phyloP scores from a whole-genome alignment of 805 yeast genomes.

The Metschnikowia orientalis region DNA sequence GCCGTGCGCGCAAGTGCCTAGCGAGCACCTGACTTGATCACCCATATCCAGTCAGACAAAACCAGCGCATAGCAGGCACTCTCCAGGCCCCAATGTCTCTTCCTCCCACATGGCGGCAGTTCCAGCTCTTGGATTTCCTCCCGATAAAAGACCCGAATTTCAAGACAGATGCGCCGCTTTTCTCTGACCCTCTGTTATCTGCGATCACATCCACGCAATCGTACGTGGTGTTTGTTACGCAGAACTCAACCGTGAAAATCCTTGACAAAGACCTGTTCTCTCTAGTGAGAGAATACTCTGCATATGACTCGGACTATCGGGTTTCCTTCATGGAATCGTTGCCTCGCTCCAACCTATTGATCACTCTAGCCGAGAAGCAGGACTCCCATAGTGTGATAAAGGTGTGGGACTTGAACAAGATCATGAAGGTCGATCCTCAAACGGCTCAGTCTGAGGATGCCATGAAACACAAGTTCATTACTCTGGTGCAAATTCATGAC shows the following conservation, averaged over 20 bases:
- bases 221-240: conserved; percentile 56
- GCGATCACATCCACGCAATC: conserved; percentile 57
- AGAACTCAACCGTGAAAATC: conserved; percentile 50
- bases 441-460: conserved; percentile 8
- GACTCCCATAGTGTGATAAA: conserved; percentile 66
- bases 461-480: conserved; percentile 44
- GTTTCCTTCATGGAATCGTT: conserved; percentile 55
- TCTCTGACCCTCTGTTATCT: conserved; percentile 72
- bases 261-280: conserved; percentile 45
- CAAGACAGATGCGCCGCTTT: conserved; percentile 58
- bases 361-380: conserved; percentile 70
- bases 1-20: too few species aligned
- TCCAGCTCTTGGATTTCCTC: conserved; percentile 76
- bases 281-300: conserved; percentile 48
- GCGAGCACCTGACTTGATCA: too few species aligned
- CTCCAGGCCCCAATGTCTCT: conserved; percentile 13
- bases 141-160: conserved; percentile 83
- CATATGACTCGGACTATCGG: conserved; percentile 61
- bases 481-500: conserved; percentile 60
- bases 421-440: conserved; percentile 29
- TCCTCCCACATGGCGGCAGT: conserved; percentile 61
- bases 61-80: too few species aligned
- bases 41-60: too few species aligned
- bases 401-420: conserved; percentile 65
- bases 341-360: conserved; percentile 46